Evolutionary conservation across 495 filamentous ascomycete species (phyloP).

Genomic region (Daldinia loculata): DNA sequence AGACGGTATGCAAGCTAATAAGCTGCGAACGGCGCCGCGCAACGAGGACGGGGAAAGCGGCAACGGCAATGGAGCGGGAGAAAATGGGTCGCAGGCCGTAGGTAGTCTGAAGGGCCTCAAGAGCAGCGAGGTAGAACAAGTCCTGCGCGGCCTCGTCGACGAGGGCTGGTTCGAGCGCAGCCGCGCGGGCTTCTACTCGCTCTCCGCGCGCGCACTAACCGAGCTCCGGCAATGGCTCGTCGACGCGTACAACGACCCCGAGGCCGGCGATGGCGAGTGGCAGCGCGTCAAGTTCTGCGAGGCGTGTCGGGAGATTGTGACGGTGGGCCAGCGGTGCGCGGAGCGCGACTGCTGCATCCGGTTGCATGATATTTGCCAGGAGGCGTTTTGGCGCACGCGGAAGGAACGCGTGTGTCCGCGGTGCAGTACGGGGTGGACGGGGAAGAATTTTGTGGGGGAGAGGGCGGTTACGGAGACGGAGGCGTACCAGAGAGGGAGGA

Average conservation of each 20-base stretch:
- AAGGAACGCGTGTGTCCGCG: conserved; percentile 72
- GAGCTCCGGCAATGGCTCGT: conserved; percentile 85
- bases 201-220: conserved; percentile 80
- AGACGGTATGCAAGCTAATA: conserved; percentile 76
- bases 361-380: conserved; percentile 80
- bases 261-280: conserved; percentile 61
- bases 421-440: conserved; percentile 77
- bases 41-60: conserved; percentile 50
- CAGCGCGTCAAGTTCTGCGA: conserved; percentile 85
- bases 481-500: conserved; percentile 52
- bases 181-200: conserved; percentile 71
- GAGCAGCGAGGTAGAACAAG: conserved; percentile 76
- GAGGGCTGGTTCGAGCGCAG: conserved; percentile 88
- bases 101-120: conserved; percentile 64
- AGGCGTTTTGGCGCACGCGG: conserved; percentile 72
- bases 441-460: conserved; percentile 82
- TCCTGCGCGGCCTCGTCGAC: conserved; percentile 72
- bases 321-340: conserved; percentile 82
- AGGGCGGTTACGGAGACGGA: conserved; percentile 67
- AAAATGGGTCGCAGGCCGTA: background rate
- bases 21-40: conserved; percentile 60
- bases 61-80: conserved; percentile 54
- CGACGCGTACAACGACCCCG: conserved; percentile 81
- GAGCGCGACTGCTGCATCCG: conserved; percentile 72
- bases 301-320: conserved; percentile 91